Percentiles rank a stretch among this genome's conserved stretches.
phyloP scores from a whole-genome alignment of 805 yeast genomes.

The Blastobotrys parvus region DNA sequence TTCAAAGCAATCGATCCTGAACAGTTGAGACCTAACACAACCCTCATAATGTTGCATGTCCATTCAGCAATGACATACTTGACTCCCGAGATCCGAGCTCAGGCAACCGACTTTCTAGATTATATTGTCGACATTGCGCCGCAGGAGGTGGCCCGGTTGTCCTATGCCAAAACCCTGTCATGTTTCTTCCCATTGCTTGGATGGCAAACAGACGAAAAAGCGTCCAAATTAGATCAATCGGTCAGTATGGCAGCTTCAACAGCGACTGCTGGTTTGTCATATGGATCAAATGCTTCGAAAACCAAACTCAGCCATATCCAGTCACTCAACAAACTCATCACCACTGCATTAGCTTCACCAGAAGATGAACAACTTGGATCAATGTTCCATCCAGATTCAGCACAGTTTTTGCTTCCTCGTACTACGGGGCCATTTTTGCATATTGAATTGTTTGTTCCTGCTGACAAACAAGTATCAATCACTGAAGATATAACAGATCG shows the following conservation, averaged over 20 bases:
- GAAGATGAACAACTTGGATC: constrained; percentile 11
- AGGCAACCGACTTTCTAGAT: constrained; percentile 60
- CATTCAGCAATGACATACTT: constrained; percentile 94
- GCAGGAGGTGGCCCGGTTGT: constrained; percentile 47
- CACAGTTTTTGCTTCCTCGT: constrained; percentile 44
- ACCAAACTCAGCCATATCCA: constrained; percentile 27
- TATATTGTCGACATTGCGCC: constrained; percentile 49
- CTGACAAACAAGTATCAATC: constrained; percentile 25
- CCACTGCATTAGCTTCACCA: constrained; percentile 34
- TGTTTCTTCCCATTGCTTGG: constrained; percentile 63
- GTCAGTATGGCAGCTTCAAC: constrained; percentile 25
- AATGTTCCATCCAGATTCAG: constrained; percentile 40
- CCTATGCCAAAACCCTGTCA: constrained; percentile 62
- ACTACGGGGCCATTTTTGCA: constrained; percentile 58
- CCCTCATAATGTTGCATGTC: constrained; percentile 50
- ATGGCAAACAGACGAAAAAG: constrained; percentile 41
- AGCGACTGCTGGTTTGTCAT: constrained; percentile 26
- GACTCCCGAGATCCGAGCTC: constrained; percentile 62
- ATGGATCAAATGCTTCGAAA: constrained; percentile 18
- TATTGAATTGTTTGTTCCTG: constrained; percentile 48
- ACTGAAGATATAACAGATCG: constrained; percentile 59
- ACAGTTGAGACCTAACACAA: constrained; percentile 30
- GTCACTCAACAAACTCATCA: constrained; percentile 36
- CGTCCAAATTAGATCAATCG: constrained; percentile 9
- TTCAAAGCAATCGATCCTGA: constrained; percentile 18